Evolutionary conservation across 2,329 filamentous ascomycete species (phyloP), one percentile per base, ranked within the genome.

Genomic region (Ophiocordyceps polyrhachis-furcata): DNA sequence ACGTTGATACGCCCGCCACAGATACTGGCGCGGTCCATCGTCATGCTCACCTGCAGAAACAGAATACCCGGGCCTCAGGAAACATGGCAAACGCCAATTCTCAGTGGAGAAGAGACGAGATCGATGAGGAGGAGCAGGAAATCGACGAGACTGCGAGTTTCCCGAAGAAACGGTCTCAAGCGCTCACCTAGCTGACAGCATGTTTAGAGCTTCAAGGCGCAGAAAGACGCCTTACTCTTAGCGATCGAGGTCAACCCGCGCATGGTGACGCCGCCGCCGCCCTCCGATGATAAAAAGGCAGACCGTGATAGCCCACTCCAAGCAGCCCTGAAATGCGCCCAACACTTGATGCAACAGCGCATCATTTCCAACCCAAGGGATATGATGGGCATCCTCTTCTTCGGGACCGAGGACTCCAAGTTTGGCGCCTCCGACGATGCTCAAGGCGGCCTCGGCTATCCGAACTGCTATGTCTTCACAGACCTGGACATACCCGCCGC

Each of bases 211-310:
- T 98, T 91, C 68, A 93, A 88, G 66, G 73, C 81, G 1, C 81
- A 88, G 58, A 95, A 94, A 65, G 91, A 98, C 77, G 91, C 91
- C n/a, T 75, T 96, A n/a, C 71, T 98, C 21, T 89, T 98, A 58
- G 89, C 87, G 14, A 94, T 98, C 55, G 83, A 96, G 55, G 72
- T 96, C 57, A 95, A 83, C 68, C 64, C 76, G 35, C 87, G 86
- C 0, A 98, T 96, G 89, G 67, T 96, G 49, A 66, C 67, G 52
- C 66, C 67, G 40, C 84, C 84, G 20, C 72, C 76, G 3, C 64
- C 70, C 3, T 71, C 71, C 7, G 70, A 74, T 48, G 73, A 79
- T 43, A 93, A 84, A 63, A 89, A 87, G 59, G 75, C 78, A 40
- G 81, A 84, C 50, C 77, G 70, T 46, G 84, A 89, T 55, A 88